Evolutionary conservation across 805 yeast species (phyloP).

Genomic region (Candida ovalis): DNA sequence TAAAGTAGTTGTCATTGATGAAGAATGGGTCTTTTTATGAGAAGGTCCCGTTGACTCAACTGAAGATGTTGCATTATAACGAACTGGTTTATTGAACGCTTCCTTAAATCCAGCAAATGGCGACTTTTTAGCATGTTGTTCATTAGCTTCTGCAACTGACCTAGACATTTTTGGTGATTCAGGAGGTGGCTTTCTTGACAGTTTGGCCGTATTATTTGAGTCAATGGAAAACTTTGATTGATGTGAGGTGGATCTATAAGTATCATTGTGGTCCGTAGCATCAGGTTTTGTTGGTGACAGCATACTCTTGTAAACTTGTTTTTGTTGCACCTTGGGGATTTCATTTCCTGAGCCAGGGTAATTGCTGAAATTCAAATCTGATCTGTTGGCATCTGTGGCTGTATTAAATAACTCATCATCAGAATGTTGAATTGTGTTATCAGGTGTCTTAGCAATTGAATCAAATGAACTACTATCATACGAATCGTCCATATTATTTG

Average conservation of each 20-base stretch:
- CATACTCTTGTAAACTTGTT: constrained; percentile 3
- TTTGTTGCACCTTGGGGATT: neutral
- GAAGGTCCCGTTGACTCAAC: neutral
- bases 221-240: constrained; percentile 1
- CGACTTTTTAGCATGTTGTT: constrained; percentile 11
- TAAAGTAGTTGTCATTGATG: constrained; percentile 11
- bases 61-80: neutral
- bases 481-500: neutral
- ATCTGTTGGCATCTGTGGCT: neutral
- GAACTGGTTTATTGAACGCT: constrained; percentile 20
- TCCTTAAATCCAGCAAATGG: constrained; percentile 20
- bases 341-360: neutral
- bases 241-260: neutral
- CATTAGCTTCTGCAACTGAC: neutral
- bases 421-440: constrained; percentile 7
- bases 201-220: constrained; percentile 2
- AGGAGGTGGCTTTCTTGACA: constrained; percentile 21
- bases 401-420: neutral
- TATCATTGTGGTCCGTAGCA: neutral
- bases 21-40: neutral
- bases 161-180: neutral
- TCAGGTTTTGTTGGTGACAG: constrained; percentile 2
- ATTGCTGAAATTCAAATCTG: neutral
- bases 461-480: constrained; percentile 13
- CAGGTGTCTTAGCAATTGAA: constrained; percentile 21